A percentile compares a stretch with the other conserved stretches of the same genome.
Conservation (phyloP, 805 yeast genomes). For the Millerozyma miso region DNA sequence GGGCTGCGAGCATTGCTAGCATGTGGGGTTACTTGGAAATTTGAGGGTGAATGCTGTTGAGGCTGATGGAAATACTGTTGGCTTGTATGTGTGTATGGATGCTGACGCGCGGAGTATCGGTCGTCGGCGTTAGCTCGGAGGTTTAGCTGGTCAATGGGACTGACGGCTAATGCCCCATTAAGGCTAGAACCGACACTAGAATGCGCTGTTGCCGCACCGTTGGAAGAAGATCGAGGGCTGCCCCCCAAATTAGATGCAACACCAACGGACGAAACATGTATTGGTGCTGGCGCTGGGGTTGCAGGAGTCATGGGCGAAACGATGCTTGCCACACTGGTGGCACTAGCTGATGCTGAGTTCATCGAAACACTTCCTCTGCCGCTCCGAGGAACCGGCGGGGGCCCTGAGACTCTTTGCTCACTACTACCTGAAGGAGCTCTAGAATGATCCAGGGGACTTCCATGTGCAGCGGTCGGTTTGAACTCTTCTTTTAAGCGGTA, state of each 20-base stretch:
- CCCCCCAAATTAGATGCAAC: not conserved
- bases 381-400: not conserved
- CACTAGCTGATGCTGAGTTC: not conserved
- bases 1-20: not conserved
- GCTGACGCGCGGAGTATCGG: not conserved
- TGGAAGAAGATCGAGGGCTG: not conserved
- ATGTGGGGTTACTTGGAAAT: not conserved
- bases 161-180: not conserved
- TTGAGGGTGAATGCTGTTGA: not conserved
- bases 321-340: not conserved
- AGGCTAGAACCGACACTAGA: not conserved
- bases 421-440: not conserved
- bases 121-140: not conserved
- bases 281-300: not conserved
- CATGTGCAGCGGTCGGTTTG: not conserved
- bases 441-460: not conserved
- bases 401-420: too few relatives aligned
- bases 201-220: not conserved
- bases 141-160: not conserved
- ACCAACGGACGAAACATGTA: not conserved
- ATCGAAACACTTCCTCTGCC: not conserved
- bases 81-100: not conserved
- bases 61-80: not conserved
- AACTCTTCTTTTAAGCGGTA: not conserved
- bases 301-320: not conserved